Evolutionary conservation across 1,139 yeast genomes (phyloP).

Genomic region (Pneumocystis murina): DNA sequence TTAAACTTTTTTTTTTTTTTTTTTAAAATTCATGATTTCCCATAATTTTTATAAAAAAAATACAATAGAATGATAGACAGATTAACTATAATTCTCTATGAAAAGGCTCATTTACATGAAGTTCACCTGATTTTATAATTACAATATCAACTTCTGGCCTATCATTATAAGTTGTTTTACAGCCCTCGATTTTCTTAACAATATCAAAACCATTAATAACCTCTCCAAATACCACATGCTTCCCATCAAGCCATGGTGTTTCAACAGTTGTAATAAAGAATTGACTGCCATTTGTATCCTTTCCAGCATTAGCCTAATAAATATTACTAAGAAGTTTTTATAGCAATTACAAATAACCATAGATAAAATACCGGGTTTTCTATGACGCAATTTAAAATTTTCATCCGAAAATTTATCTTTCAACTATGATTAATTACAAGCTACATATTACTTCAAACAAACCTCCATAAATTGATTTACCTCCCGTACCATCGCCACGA

Average conservation of each 20-base stretch:
- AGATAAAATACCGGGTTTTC: constrained; percentile 56
- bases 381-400: constrained; percentile 67
- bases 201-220: constrained; percentile 71
- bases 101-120: constrained; percentile 28
- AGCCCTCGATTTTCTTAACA: constrained; percentile 56
- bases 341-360: constrained; percentile 56
- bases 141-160: constrained; percentile 51
- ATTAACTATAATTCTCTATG: not conserved
- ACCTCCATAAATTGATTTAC: constrained; percentile 91
- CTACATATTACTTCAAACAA: constrained; percentile 32
- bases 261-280: constrained; percentile 70
- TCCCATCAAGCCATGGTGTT: constrained; percentile 62
- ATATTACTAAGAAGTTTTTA: not conserved
- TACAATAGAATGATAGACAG: not conserved
- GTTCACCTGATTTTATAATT: constrained; percentile 66
- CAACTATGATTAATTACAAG: constrained; percentile 95
- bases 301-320: constrained; percentile 26
- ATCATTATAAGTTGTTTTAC: constrained; percentile 26
- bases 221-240: constrained; percentile 92
- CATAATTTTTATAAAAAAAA: not conserved
- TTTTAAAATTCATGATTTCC: not conserved
- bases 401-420: constrained; percentile 95
- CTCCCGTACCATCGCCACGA: constrained; percentile 78
- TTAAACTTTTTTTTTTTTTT: too few relatives aligned
- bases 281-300: constrained; percentile 90